Evolutionary conservation across 176 grass and related monocot genomes (phyloP), one percentile per base, ranked within the genome.

Genomic region (Miscanthus lutarioriparius): DNA sequence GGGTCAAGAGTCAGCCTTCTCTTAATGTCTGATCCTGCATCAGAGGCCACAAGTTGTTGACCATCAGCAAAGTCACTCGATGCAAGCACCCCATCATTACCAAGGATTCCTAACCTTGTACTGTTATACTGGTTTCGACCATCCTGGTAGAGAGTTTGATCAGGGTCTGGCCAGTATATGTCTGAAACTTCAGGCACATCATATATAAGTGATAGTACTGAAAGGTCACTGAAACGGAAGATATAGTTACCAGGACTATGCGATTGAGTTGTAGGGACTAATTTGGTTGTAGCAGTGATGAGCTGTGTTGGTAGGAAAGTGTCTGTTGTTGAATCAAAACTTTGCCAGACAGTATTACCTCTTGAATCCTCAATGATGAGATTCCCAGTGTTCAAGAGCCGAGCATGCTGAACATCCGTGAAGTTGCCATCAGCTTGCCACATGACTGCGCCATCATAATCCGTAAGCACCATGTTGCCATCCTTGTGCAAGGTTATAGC

Each of bases 311-410:
- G 87, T 32, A 92, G 84, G 38, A 90, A 78, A 17, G 91, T 92
- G 38, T 92, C 64, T 11, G 87, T 87, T 36, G 91, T 87, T 53
- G 62, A 92, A 81, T 90, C 84, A 40, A 92, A 92, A 73, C 91
- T 92, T 74, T 92, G 81, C 91, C 91, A 92, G 38, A 90, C 0
- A 10, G 17, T 67, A 0, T 62, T 78, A 10, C 76, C 76, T 38
- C 32, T 37, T 25, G 25, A 32, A 53, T 85, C 72, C 22, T 80
- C 85, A 4, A 92, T 32, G 63, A 92, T 15, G 36, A 92, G 76
- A 45, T 92, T 92, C 11, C 87, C 87, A 3, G 74, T 70, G 62
- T 87, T 43, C 54, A 87, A 37, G 8, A 92, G 64, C 65, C 87
- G 59, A 43, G 83, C 80, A 74, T 54, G 32, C 8, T 70, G 44